Evolutionary conservation across 495 filamentous ascomycete genomes (phyloP), one percentile per base, ranked within the genome.

Genomic region (Aspergillus asperescens): DNA sequence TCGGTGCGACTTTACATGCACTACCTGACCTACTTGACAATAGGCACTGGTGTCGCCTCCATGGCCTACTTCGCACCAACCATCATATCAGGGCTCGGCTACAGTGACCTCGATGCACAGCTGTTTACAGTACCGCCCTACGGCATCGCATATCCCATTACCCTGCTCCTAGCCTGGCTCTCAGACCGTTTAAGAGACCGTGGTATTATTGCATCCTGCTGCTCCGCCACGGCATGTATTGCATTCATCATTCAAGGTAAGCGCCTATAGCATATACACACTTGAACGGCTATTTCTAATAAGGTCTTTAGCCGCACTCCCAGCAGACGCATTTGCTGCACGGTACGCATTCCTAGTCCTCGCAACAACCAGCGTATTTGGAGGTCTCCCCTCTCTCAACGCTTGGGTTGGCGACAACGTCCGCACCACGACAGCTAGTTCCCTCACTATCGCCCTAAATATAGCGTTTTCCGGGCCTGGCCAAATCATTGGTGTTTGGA

Each of bases 51-150:
- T 16, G 41, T 44, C 12, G 41, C 41, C n/a, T 83, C 82, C 0
- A 71, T 89, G 5, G 15, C 25, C 1, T 32, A 46, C 27, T 89
- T 89, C 56, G 77, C 81, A 4, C 86, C 86, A 1, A 75, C 81
- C 1, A 86, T 90, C 54, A 84, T 79, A 4, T 60, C 76, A 7
- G 85, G 85, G 0, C 66, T 90, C 3, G 83, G 83, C 0, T 89
- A 79, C 59, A 64, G 69, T 0, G 73, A 80, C 46, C 64, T 87
- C 9, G 59, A 70, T 34, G 84, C 86, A 4, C 86, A 90, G 63
- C 62, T 90, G 25, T 82, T 90, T 76, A 88, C 85, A 5, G 85
- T 90, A 3, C 86, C 86, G 6, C 86, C 86, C 3, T 89, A 83
- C 62, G 85, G 81, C 5, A 78, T 81, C 4, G 85, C 84, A 16